A percentile compares a stretch with the other conserved stretches of the same genome.
phyloP scores from a whole-genome alignment of 441 rosid genomes.

The Gossypium davidsonii region DNA sequence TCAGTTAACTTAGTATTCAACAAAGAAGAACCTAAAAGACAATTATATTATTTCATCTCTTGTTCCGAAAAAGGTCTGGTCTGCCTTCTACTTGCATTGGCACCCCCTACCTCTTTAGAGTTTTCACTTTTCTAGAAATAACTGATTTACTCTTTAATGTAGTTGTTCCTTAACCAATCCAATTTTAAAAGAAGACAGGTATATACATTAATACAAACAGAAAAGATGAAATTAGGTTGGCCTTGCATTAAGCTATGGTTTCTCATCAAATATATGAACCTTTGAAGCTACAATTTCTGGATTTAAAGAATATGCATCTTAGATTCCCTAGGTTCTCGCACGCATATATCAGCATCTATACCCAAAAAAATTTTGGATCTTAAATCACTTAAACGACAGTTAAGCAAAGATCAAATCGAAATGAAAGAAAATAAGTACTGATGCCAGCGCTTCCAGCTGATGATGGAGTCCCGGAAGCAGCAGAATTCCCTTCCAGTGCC shows the following conservation, averaged over 20 bases:
- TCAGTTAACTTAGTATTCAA: not conserved
- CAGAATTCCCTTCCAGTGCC: conserved; percentile 91
- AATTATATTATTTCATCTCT: not conserved
- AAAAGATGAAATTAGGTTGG: not conserved
- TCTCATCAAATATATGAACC: not conserved
- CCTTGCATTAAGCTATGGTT: not conserved
- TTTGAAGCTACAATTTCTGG: not conserved
- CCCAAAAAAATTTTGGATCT: not conserved
- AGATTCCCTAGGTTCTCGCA: not conserved
- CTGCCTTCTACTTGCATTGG: not conserved
- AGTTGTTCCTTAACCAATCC: not conserved
- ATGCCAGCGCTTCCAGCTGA: conserved; percentile 95
- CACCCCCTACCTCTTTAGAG: not conserved
- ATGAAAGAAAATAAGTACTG: conserved; percentile 33
- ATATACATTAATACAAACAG: not conserved
- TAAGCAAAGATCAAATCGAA: not conserved
- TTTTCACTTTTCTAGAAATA: no score
- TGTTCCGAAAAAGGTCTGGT: not conserved
- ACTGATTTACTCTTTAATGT: not conserved
- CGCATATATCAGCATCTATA: not conserved
- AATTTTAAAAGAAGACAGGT: not conserved
- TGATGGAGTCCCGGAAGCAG: conserved; percentile 76
- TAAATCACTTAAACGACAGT: not conserved
- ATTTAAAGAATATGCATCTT: not conserved
- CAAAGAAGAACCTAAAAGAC: not conserved